These are phyloP conservation scores for Dendrobium chrysotoxum DNA, from an alignment of 106 monocot species.

Conservation along the genomic window DNA sequence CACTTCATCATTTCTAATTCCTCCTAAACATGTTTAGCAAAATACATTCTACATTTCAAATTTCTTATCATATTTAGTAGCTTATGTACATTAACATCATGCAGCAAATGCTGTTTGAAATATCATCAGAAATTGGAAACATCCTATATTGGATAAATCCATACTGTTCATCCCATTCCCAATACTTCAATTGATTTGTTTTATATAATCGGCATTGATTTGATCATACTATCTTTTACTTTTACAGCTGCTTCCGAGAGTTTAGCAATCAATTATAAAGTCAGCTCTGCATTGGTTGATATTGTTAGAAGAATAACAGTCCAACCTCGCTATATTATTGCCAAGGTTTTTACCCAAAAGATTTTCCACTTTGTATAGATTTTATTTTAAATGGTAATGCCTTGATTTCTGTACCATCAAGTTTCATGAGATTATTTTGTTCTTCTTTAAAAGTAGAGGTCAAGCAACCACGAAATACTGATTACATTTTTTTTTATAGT, in stretches of 20 bases:
- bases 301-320: conserved; percentile 60
- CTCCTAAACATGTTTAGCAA: not conserved
- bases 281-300: conserved; percentile 85
- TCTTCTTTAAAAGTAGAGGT: not conserved
- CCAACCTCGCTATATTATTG: conserved; percentile 84
- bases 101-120: not conserved
- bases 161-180: not conserved
- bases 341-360: conserved; percentile 60
- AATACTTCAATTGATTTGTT: not conserved
- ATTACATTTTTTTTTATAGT: not conserved
- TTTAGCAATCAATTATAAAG: conserved; percentile 89
- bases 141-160: not conserved
- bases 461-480: not conserved
- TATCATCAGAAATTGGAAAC: not conserved
- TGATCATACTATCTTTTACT: not conserved
- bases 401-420: not conserved
- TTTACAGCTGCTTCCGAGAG: conserved; percentile 85
- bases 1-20: not conserved
- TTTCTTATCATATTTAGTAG: not conserved
- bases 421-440: not conserved
- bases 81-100: not conserved
- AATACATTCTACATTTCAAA: not conserved
- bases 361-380: not conserved
- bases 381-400: not conserved
- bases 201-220: not conserved